Conservation (phyloP, 352 stramenopile genomes). For the Plasmopara muralis region DNA sequence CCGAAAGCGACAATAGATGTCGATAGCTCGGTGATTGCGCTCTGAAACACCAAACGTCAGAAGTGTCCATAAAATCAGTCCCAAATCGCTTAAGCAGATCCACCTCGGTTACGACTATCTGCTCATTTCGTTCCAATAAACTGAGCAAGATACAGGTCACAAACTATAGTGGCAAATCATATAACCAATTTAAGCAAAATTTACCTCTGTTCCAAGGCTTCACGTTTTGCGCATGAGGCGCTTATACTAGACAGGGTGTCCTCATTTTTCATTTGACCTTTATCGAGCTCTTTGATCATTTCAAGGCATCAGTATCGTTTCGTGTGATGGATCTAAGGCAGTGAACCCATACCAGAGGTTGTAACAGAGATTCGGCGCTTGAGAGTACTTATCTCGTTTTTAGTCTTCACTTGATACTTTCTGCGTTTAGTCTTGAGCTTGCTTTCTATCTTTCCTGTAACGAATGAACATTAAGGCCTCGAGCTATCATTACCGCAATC, state of each 20-base stretch:
- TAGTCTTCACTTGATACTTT: slow-evolving; percentile 36
- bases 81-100: not conserved
- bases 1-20: slow-evolving; percentile 16
- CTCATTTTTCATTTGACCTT: slow-evolving; percentile 43
- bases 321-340: not conserved
- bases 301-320: slow-evolving; percentile 3
- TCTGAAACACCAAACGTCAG: slow-evolving; percentile 12
- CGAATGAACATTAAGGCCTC: not conserved
- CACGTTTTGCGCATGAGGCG: slow-evolving; percentile 19
- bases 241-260: slow-evolving; percentile 31
- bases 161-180: not conserved
- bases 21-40: slow-evolving; percentile 25
- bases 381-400: slow-evolving; percentile 40
- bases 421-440: slow-evolving; percentile 44
- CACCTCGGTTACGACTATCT: slow-evolving; percentile 29
- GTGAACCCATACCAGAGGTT: slow-evolving; percentile 19
- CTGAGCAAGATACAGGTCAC: slow-evolving; percentile 17
- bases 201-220: slow-evolving; percentile 31
- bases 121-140: slow-evolving; percentile 19
- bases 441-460: slow-evolving; percentile 25
- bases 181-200: not conserved
- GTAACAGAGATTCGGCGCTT: slow-evolving; percentile 33
- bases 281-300: slow-evolving; percentile 34
- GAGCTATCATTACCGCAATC: not conserved
- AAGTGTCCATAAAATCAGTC: not conserved